Evolutionary conservation across 208 protist species (phyloP), one percentile per base, ranked within the genome.

Genomic region (Crithidia thermophila): DNA sequence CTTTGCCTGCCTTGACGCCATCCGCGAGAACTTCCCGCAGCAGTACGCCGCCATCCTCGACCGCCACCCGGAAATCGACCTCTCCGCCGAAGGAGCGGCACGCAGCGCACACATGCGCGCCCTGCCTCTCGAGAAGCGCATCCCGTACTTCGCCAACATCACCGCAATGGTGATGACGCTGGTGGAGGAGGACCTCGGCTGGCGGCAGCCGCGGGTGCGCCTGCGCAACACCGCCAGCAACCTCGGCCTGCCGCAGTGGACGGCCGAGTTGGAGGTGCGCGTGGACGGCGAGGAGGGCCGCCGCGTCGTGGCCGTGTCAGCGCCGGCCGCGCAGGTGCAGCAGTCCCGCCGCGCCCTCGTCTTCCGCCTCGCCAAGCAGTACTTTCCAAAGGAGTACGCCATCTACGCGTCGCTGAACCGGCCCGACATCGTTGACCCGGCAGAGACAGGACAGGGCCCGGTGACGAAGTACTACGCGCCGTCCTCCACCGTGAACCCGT

Each of bases 181-280:
- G 72, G 88, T 75, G 20, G 84, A 93, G 70, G 88, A 96, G 65
- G 91, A 96, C 73, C 78, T 94, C 18, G 91, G 91, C 11, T 96
- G 91, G 91, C 69, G 81, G 30, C 84, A 94, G 63, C 76, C 84
- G 50, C 84, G 91, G 20, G 72, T 96, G 28, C 86, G 91, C 2
- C 75, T 93, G 43, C 85, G 88, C 66, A 94, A 93, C 73, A 62
- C 77, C 0, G 85, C 81, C 13, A 77, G 74, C 25, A 78, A 87
- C 28, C 61, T 94, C 20, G 86, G 87, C 20, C 67, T 93, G 27
- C 85, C 88, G 21, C 88, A 93, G 70, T 96, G 91, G 87, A 81
- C 90, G 47, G 91, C 91, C 8, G 88, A 96, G 79, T 71, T 96
- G 80, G 91, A 96, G 77, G 91, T 83, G 27, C 76, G 83, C 55